phyloP scores from a whole-genome alignment of 129 eudicot species.

The Tanacetum coccineum region DNA sequence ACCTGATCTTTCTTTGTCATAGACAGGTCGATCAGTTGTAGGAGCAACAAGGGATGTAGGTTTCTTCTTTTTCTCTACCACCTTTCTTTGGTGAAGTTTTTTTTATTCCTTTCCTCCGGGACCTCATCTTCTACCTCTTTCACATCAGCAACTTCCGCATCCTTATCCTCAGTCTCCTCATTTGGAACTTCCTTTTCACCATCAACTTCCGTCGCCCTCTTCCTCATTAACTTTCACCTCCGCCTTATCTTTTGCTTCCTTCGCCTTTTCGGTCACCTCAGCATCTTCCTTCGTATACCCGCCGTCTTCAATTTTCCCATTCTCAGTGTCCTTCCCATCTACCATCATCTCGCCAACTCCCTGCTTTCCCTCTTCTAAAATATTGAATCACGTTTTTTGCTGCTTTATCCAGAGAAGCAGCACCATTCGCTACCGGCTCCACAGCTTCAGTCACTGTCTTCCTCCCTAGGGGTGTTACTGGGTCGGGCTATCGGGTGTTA shows the following conservation, averaged over 20 bases:
- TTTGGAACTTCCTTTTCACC: conserved; percentile 26
- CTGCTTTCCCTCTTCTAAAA: conserved; percentile 42
- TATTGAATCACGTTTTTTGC: conserved; percentile 33
- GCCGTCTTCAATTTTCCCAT: conserved; percentile 30
- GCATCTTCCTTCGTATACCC: conserved; percentile 42
- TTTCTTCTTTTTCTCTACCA: conserved; percentile 35
- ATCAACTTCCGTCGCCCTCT: conserved; percentile 30
- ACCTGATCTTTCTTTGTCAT: conserved; percentile 95
- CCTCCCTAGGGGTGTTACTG: too few relatives aligned
- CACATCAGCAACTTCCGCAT: conserved; percentile 25
- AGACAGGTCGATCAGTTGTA: conserved; percentile 73
- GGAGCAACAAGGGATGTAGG: conserved; percentile 62
- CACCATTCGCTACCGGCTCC: conserved; percentile 45
- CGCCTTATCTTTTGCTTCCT: conserved; percentile 19
- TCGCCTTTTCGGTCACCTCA: conserved; percentile 22
- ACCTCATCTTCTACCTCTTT: conserved; percentile 35
- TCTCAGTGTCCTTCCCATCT: conserved; percentile 38
- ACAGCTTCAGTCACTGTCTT: conserved; percentile 43
- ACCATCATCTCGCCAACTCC: conserved; percentile 47
- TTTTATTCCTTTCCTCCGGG: conserved; percentile 39
- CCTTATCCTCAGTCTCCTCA: conserved; percentile 28
- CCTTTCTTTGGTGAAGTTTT: conserved; percentile 48
- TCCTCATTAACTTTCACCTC: conserved; percentile 19
- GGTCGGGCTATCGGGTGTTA: too few relatives aligned
- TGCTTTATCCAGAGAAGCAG: conserved; percentile 29